Percentiles rank a stretch among this genome's conserved stretches.
Conservation (phyloP, 352 stramenopile genomes). For the Globisporangium orthogonon region DNA sequence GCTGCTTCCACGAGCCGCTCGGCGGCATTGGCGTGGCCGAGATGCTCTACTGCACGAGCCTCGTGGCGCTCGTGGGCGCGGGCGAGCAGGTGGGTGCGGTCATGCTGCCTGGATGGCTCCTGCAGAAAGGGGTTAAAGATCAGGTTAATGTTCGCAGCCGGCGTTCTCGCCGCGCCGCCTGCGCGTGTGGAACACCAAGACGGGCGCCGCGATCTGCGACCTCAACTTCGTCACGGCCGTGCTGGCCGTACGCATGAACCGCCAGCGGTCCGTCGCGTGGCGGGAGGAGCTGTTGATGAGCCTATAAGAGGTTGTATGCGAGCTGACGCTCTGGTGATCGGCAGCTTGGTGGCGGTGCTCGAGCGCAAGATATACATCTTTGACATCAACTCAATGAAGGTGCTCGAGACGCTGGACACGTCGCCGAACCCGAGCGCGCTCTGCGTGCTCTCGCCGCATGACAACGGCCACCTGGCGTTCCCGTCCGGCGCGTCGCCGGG, state of each 20-base stretch:
- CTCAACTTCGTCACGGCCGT: slow-evolving; percentile 90
- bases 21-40: slow-evolving; percentile 88
- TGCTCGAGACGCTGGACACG: slow-evolving; percentile 89
- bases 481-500: slow-evolving; percentile 72
- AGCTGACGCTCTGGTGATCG: neutral
- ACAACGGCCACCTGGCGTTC: slow-evolving; percentile 83
- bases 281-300: too few species aligned
- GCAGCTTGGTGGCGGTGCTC: slow-evolving; percentile 74
- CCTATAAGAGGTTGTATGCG: neutral
- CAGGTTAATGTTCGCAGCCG: slow-evolving; percentile 26
- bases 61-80: slow-evolving; percentile 89
- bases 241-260: slow-evolving; percentile 89
- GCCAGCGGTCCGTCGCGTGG: slow-evolving; percentile 47
- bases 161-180: slow-evolving; percentile 88
- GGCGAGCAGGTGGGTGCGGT: slow-evolving; percentile 62
- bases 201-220: slow-evolving; percentile 84
- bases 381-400: slow-evolving; percentile 92
- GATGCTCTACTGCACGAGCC: slow-evolving; percentile 92
- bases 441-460: slow-evolving; percentile 79
- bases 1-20: slow-evolving; percentile 83
- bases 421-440: slow-evolving; percentile 82
- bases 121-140: too few species aligned
- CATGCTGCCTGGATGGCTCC: too few species aligned
- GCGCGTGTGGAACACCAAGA: slow-evolving; percentile 92
- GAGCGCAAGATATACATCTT: slow-evolving; percentile 92